These are phyloP conservation scores for Acmispon strigosus DNA, from an alignment of 306 rosid species.

Conservation along the genomic window DNA sequence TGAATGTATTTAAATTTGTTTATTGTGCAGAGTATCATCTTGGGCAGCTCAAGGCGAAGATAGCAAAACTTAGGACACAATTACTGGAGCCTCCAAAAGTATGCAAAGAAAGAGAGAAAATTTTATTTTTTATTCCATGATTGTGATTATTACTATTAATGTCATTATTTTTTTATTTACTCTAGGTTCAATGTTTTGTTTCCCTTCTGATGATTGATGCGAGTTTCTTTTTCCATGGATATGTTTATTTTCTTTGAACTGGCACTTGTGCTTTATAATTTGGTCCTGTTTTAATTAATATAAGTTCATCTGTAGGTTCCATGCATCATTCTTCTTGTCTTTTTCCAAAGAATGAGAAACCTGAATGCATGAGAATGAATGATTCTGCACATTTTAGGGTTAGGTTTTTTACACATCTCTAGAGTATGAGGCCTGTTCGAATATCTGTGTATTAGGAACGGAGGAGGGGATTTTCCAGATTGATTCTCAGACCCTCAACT, in stretches of 20 bases:
- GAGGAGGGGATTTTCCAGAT: not conserved
- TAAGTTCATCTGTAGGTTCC: not conserved
- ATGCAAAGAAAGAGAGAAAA: not conserved
- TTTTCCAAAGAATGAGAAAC: not conserved
- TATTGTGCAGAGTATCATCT: slow-evolving; percentile 82
- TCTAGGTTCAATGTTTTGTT: not conserved
- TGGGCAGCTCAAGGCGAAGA: slow-evolving; percentile 99
- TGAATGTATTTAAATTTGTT: not conserved
- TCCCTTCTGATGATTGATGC: not conserved
- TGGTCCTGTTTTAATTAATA: not conserved
- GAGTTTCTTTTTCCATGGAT: not conserved
- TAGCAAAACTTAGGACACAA: slow-evolving; percentile 93
- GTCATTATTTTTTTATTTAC: not conserved
- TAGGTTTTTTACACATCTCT: not conserved
- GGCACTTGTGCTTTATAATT: not conserved
- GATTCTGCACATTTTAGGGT: not conserved
- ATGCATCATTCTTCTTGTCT: not conserved
- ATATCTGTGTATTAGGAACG: not conserved
- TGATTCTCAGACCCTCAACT: not conserved
- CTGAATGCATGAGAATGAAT: not conserved
- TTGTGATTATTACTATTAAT: not conserved
- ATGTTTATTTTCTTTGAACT: not conserved
- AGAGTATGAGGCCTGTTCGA: not conserved
- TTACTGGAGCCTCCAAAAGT: slow-evolving; percentile 97
- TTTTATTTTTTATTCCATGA: not conserved